phyloP scores from a whole-genome alignment of 352 stramenopile genomes.

The Pythium rishiriense region DNA sequence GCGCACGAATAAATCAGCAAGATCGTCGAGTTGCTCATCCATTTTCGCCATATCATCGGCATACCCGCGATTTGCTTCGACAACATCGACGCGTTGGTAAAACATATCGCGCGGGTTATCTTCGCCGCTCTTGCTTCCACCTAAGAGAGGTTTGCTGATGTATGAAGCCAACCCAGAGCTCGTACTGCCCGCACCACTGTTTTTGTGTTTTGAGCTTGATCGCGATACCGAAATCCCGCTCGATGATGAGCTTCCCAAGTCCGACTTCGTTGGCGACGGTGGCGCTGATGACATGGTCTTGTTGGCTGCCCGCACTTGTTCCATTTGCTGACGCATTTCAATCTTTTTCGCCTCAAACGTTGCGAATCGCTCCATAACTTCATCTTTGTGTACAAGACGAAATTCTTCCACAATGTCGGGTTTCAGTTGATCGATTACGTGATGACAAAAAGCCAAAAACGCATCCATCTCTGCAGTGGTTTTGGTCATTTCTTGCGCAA shows the following conservation, averaged over 20 bases:
- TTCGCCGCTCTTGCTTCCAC: conserved; percentile 28
- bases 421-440: conserved; percentile 71
- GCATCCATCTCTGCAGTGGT: conserved; percentile 68
- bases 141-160: conserved; percentile 62
- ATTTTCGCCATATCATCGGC: conserved; percentile 72
- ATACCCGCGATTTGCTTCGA: conserved; percentile 69
- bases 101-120: conserved; percentile 42
- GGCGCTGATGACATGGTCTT: conserved; percentile 32
- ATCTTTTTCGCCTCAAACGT: conserved; percentile 85
- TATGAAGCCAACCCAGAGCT: conserved; percentile 46
- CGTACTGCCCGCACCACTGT: conserved; percentile 21
- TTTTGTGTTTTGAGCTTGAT: conserved; percentile 24
- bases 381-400: conserved; percentile 72
- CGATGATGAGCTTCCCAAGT: conserved; percentile 47
- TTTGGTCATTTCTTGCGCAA: conserved; percentile 67
- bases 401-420: conserved; percentile 75
- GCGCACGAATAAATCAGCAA: conserved; percentile 66
- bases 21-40: conserved; percentile 78
- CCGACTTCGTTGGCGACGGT: conserved; percentile 55
- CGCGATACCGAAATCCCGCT: conserved; percentile 18
- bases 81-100: conserved; percentile 69
- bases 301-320: conserved; percentile 39
- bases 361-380: conserved; percentile 80
- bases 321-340: conserved; percentile 80
- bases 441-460: conserved; percentile 62